Evolutionary conservation across 75 land plant genomes (phyloP).

Genomic region (Sequoia sempervirens): DNA sequence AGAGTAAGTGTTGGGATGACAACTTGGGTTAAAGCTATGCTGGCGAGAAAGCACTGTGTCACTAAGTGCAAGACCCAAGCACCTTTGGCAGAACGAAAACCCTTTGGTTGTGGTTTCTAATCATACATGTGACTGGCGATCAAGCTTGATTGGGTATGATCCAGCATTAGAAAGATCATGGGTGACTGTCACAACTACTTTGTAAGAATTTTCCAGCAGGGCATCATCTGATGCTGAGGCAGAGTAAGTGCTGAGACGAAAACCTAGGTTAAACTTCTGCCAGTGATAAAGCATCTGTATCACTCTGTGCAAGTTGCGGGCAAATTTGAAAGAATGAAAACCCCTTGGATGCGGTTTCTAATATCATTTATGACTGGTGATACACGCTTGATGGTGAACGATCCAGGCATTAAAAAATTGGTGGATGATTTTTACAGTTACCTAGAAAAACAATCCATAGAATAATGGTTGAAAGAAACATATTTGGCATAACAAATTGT

Average conservation of each 20-base stretch:
- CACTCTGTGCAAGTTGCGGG: not conserved
- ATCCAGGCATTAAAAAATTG: not conserved
- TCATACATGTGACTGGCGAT: not conserved
- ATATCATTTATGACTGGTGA: not conserved
- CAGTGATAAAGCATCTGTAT: not conserved
- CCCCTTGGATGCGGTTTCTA: not conserved
- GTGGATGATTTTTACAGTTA: not conserved
- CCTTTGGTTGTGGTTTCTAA: not conserved
- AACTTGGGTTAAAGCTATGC: not conserved
- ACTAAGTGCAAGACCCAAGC: not conserved
- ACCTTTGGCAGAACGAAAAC: not conserved
- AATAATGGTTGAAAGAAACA: not conserved
- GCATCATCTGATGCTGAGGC: not conserved
- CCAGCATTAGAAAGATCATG: not conserved
- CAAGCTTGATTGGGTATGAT: not conserved
- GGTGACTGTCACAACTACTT: not conserved
- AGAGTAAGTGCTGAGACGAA: not conserved
- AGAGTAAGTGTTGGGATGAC: not conserved
- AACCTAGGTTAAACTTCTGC: not conserved
- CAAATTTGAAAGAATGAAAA: not conserved
- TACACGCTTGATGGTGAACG: not conserved
- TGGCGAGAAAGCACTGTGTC: not conserved
- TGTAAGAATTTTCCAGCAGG: not conserved
- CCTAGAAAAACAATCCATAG: not conserved
- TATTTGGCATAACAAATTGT: not conserved